Percentiles rank a stretch among this genome's conserved stretches.
phyloP scores from a whole-genome alignment of 2,329 filamentous ascomycete genomes.

The Dactylellina drechsleri region DNA sequence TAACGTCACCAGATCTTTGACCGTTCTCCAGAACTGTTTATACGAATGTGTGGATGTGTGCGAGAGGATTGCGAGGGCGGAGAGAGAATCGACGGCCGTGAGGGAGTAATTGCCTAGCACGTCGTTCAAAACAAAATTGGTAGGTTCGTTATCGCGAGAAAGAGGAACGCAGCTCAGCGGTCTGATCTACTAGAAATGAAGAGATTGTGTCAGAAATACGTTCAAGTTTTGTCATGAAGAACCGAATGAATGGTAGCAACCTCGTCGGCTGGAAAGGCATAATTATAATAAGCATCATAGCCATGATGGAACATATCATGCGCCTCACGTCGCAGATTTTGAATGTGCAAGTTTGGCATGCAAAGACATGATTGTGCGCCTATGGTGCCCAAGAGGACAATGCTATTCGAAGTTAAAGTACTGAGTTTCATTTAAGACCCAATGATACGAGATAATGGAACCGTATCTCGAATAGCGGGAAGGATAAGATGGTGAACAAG shows the following conservation, averaged over 20 bases:
- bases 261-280: conserved; percentile 48
- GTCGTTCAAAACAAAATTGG: conserved; percentile 89
- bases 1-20: conserved; percentile 59
- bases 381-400: conserved; percentile 40
- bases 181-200: conserved; percentile 70
- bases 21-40: conserved; percentile 70
- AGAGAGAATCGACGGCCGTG: conserved; percentile 93
- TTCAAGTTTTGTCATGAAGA: not conserved
- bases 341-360: conserved; percentile 42
- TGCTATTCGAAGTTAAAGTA: conserved; percentile 11
- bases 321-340: conserved; percentile 47
- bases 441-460: not conserved
- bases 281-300: conserved; percentile 43
- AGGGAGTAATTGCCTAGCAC: conserved; percentile 96
- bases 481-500: not conserved
- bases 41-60: conserved; percentile 67
- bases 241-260: conserved; percentile 5
- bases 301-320: conserved; percentile 50
- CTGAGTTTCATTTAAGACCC: conserved; percentile 35
- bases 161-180: conserved; percentile 86
- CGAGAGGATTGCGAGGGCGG: conserved; percentile 88
- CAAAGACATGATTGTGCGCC: conserved; percentile 42
- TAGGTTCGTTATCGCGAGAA: conserved; percentile 83
- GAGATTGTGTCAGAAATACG: conserved; percentile 20
- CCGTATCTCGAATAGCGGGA: not conserved